Conservation (phyloP, 1,284 basidiomycete genomes). For the Ceratobasidium theobromae region DNA sequence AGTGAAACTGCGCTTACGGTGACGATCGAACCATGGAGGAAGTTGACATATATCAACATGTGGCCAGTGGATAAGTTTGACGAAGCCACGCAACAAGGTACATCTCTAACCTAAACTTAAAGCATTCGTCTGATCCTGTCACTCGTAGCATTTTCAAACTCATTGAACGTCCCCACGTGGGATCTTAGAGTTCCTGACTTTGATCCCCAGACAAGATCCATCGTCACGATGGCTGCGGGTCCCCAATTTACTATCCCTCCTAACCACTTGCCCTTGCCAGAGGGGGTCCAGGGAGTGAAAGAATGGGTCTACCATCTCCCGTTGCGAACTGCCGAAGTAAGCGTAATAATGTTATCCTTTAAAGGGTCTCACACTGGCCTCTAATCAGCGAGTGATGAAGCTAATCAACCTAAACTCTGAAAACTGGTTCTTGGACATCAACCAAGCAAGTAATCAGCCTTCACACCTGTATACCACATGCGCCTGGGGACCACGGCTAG, state of each 20-base stretch:
- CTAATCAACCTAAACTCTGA: constrained; percentile 13
- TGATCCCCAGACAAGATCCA: constrained; percentile 9
- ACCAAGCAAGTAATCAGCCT: constrained; percentile 19
- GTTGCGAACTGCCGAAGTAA: constrained; percentile 26
- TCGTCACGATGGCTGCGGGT: constrained; percentile 21
- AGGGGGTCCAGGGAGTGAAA: constrained; percentile 13
- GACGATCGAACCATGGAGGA: constrained; percentile 20
- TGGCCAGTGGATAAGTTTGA: constrained; percentile 20
- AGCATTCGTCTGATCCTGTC: background rate
- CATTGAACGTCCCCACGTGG: constrained; percentile 22
- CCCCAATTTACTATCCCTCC: constrained; percentile 3
- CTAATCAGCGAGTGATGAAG: constrained; percentile 22
- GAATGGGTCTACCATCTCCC: constrained; percentile 28
- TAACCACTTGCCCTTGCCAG: constrained; percentile 19
- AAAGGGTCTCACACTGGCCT: background rate
- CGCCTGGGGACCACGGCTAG: constrained; percentile 10
- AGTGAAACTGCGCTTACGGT: background rate
- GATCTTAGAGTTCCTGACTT: constrained; percentile 25
- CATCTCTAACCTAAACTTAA: background rate
- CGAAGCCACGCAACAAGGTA: constrained; percentile 22
- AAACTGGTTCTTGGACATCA: constrained; percentile 18
- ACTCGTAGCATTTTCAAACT: background rate
- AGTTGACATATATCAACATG: constrained; percentile 26
- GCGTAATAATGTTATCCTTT: background rate
- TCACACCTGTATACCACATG: constrained; percentile 21